Percentiles rank a stretch among this genome's conserved stretches.
phyloP scores from a whole-genome alignment of 139 green algal genomes.

The Picochlorum sp. region DNA sequence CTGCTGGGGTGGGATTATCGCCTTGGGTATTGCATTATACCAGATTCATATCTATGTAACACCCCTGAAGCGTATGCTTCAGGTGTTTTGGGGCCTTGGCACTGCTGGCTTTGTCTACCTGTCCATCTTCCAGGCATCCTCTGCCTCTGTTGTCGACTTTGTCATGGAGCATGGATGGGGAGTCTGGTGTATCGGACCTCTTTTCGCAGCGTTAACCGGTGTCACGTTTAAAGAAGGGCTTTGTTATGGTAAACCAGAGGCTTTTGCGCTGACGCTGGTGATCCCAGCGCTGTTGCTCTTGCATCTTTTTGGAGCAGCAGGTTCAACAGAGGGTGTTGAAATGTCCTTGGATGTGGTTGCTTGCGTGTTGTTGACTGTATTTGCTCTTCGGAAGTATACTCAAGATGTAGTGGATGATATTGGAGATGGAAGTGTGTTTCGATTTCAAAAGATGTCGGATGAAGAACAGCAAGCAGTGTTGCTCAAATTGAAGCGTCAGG shows the following conservation, averaged over 20 bases:
- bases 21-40: constrained; percentile 59
- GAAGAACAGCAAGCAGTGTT: constrained; percentile 14
- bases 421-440: constrained; percentile 85
- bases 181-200: constrained; percentile 80
- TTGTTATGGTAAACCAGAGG: constrained; percentile 79
- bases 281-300: constrained; percentile 44
- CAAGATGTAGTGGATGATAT: constrained; percentile 90
- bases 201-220: constrained; percentile 84
- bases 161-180: constrained; percentile 55
- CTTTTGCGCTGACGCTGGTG: constrained; percentile 51
- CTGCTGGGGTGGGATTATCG: constrained; percentile 23
- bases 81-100: constrained; percentile 58
- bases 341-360: constrained; percentile 27
- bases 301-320: constrained; percentile 23
- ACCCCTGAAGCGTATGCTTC: constrained; percentile 65
- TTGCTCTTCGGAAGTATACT: constrained; percentile 81
- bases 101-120: constrained; percentile 41
- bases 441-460: constrained; percentile 11
- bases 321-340: constrained; percentile 9
- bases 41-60: constrained; percentile 91
- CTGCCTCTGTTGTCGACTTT: constrained; percentile 38
- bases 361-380: constrained; percentile 36
- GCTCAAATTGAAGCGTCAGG: not conserved
- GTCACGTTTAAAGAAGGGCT: constrained; percentile 82
- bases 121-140: constrained; percentile 25